phyloP scores from a whole-genome alignment of 495 filamentous ascomycete species.

The Evernia prunastri region DNA sequence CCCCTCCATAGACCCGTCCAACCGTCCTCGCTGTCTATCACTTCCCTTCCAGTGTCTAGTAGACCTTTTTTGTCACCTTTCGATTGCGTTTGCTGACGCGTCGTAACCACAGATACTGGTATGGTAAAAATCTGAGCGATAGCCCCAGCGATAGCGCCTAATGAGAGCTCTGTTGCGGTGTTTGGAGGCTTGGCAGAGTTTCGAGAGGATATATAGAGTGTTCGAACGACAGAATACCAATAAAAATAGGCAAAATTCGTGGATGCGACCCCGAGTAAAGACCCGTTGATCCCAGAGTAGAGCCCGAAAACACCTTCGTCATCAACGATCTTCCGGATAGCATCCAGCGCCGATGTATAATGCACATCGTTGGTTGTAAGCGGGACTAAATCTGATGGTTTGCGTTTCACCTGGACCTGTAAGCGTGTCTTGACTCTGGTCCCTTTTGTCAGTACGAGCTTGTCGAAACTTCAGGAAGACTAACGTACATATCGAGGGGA shows the following conservation, averaged over 20 bases:
- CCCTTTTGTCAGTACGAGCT: conserved; percentile 8
- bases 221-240: conserved; percentile 90
- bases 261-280: conserved; percentile 85
- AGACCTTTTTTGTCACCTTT: conserved; percentile 81
- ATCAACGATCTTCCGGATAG: conserved; percentile 75
- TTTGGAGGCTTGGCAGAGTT: conserved; percentile 58
- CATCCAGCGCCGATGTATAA: conserved; percentile 82
- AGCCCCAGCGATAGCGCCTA: conserved; percentile 85
- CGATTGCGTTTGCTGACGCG: conserved; percentile 86
- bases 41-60: conserved; percentile 80
- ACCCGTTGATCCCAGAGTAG: conserved; percentile 81
- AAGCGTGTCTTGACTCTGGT: conserved; percentile 89
- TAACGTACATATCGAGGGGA: conserved; percentile 85
- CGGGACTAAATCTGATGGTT: conserved; percentile 33
- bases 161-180: conserved; percentile 77
- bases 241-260: conserved; percentile 99
- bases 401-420: conserved; percentile 86
- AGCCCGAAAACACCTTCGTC: conserved; percentile 78
- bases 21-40: conserved; percentile 86
- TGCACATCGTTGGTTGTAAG: conserved; percentile 48
- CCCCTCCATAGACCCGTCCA: conserved; percentile 88
- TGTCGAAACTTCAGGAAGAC: neutral
- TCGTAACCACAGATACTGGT: conserved; percentile 90
- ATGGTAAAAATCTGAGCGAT: conserved; percentile 95
- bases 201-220: conserved; percentile 67